Base-by-base conservation (phyloP, 75 land plant genomes). In the Sequoiadendron giganteum region DNA sequence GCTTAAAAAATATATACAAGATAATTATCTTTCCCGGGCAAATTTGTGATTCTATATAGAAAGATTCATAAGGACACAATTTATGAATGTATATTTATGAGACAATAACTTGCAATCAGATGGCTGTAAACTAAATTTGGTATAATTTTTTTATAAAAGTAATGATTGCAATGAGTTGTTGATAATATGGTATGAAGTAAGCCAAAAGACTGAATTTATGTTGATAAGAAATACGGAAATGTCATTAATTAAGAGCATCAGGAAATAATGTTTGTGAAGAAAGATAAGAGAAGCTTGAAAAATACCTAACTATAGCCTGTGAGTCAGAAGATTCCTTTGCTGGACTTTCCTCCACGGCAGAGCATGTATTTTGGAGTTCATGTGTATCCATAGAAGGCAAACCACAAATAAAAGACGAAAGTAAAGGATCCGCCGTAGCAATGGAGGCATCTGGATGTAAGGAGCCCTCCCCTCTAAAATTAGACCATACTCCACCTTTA, bases 381-480 rank as follows among this genome's bases (percentile, higher is more conserved):
- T 45, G 84, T 2, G 47, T 43, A 11, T 81, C 84, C 16, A 81
- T 11, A 81, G 48, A 28, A 43, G 89, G 89, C 18, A 84, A 52
- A 77, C 85, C 70, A 52, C 61, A 89, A 34, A 88, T 88, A 48
- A 89, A 73, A 13, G 85, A 80, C 48, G 90, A 88, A 28, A 87
- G 85, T 48, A 89, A 34, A 43, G 90, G 88, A 68, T 89, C 88
- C 13, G 86, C 68, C 61, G 89, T 49, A 40, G 85, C 54, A 82
- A 75, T 87, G 77, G 90, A 80, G 11, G 70, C 88, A 81, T 32
- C 79, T 2, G 39, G 52, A 18, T 58, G 83, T 9, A 77, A 82
- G 30, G 81, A n/a, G n/a, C n/a, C 90, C 40, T 45, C 82, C 43
- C 82, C 39, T 1, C 40, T 40, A 79, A 19, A 5, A 83, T 38